A percentile compares a stretch with the other conserved stretches of the same genome.
These are phyloP conservation scores for Fusarium albosuccineum DNA, from an alignment of 2,329 filamentous ascomycete species.

Conservation along the genomic window DNA sequence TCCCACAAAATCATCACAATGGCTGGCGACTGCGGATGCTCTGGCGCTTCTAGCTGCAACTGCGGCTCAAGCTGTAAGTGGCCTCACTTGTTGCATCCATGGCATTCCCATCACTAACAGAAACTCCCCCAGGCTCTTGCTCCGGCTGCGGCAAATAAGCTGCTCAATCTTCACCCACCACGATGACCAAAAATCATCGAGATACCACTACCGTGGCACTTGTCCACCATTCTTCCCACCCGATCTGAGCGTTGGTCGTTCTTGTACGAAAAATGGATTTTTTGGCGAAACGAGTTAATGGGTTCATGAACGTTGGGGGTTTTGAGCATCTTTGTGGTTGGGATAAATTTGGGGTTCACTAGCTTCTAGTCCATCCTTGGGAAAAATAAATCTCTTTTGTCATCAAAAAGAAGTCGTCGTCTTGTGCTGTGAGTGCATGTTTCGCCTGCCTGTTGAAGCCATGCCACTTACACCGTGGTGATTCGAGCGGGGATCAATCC, in stretches of 20 bases:
- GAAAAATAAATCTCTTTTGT: slow-evolving; percentile 32
- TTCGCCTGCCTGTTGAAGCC: not conserved
- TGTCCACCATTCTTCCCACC: slow-evolving; percentile 31
- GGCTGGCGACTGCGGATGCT: slow-evolving; percentile 55
- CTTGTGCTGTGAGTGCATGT: not conserved
- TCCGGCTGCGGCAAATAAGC: slow-evolving; percentile 48
- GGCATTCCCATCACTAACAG: slow-evolving; percentile 25
- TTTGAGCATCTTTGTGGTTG: slow-evolving; percentile 33
- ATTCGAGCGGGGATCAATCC: too few species aligned
- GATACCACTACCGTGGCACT: slow-evolving; percentile 27
- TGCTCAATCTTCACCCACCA: slow-evolving; percentile 4
- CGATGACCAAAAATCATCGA: slow-evolving; percentile 30
- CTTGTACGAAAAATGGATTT: slow-evolving; percentile 11
- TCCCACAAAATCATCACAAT: slow-evolving; percentile 46
- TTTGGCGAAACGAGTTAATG: slow-evolving; percentile 19
- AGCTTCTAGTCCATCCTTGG: slow-evolving; percentile 37
- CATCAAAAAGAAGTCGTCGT: not conserved
- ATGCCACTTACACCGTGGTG: too few species aligned
- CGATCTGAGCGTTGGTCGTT: slow-evolving; percentile 13
- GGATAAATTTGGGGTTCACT: slow-evolving; percentile 21
- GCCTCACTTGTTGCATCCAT: not conserved
- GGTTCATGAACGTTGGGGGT: slow-evolving; percentile 22
- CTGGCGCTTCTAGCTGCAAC: slow-evolving; percentile 52
- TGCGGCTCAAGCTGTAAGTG: slow-evolving; percentile 54
- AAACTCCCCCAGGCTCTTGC: slow-evolving; percentile 47